These are phyloP conservation scores for Fusarium dimerum DNA, from an alignment of 2,329 filamentous ascomycete genomes.

Conservation along the genomic window DNA sequence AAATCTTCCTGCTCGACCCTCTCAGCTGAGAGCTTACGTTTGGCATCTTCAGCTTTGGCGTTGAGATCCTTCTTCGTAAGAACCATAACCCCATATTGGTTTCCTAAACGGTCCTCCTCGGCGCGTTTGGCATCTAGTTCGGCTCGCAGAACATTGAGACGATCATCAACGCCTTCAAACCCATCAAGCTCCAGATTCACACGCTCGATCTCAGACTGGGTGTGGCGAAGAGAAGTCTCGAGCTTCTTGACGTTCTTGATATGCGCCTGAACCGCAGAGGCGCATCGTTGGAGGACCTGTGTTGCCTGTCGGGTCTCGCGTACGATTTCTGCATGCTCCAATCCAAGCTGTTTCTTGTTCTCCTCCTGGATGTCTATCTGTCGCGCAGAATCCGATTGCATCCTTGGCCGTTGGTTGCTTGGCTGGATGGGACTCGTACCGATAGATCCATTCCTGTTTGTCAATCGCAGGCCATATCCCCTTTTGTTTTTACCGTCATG, in stretches of 20 bases:
- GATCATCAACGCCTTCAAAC: slow-evolving; percentile 68
- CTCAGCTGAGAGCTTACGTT: slow-evolving; percentile 35
- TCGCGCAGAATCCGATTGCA: slow-evolving; percentile 74
- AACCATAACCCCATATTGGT: slow-evolving; percentile 54
- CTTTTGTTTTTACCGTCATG: slow-evolving; percentile 57
- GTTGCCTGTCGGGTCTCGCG: slow-evolving; percentile 48
- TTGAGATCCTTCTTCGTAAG: slow-evolving; percentile 52
- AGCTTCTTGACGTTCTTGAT: slow-evolving; percentile 40
- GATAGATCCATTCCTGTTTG: slow-evolving; percentile 42
- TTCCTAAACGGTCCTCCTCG: slow-evolving; percentile 50
- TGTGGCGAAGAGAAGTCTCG: slow-evolving; percentile 56
- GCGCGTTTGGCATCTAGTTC: slow-evolving; percentile 58
- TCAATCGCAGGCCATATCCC: slow-evolving; percentile 62
- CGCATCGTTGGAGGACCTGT: slow-evolving; percentile 50
- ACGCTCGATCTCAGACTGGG: slow-evolving; percentile 58
- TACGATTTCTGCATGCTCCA: slow-evolving; percentile 55
- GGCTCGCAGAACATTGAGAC: slow-evolving; percentile 58
- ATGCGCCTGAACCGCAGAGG: slow-evolving; percentile 47
- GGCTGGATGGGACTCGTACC: slow-evolving; percentile 46
- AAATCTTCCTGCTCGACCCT: slow-evolving; percentile 41
- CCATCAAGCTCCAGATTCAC: slow-evolving; percentile 62
- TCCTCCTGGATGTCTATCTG: slow-evolving; percentile 60
- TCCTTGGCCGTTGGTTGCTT: slow-evolving; percentile 61
- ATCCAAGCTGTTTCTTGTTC: slow-evolving; percentile 53
- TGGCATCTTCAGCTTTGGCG: slow-evolving; percentile 42